Base-by-base conservation (phyloP, 1,284 basidiomycete species). In the Pisolithus thermaeus region DNA sequence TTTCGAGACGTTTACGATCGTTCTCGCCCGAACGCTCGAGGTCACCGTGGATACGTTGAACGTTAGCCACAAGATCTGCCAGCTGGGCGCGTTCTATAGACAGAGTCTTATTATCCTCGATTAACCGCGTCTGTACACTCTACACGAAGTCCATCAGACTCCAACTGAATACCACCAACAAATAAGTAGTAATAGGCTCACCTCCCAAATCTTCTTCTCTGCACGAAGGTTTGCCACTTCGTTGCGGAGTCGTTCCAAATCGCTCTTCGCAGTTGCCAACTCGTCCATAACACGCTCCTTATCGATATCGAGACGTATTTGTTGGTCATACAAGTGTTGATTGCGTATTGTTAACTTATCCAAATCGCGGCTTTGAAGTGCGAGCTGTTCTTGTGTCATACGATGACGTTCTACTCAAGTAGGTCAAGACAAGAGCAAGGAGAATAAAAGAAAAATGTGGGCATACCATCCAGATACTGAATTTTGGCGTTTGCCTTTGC, bases 181-280 rank as follows among this genome's bases (percentile, higher is more conserved):
- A 39, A 12, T 12, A 28, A 47, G 37, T 20, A 35, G 30, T 11
- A 39, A 38, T 5, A 25, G 9, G 66, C 83, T 47, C 49, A 90
- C 91, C 83, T 90, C 89, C 87, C 88, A 92, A 40, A 94, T 88
- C 61, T 86, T 87, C 74, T 92, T 93, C 76, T 97, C 95, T 0
- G 92, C 92, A 28, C 87, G 81, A 30, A 96, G 77, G 60, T 89
- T 92, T 1, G 90, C 87, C 54, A 78, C 81, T 62, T 97, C 93
- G 58, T 89, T 92, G 6, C 90, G 82, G 37, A 92, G 72, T 52
- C 87, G 83, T 53, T 93, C 90, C 27, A 85, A 68, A 12, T 76
- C 73, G 32, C 75, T 72, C 52, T 79, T 81, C 2, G 82, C 74
- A 20, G 74, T 67, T 37, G 79, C 67, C 11, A 89, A 68, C 49